Base-by-base conservation (phyloP, 2,329 filamentous ascomycete species). In the Zopfia rhizophila region DNA sequence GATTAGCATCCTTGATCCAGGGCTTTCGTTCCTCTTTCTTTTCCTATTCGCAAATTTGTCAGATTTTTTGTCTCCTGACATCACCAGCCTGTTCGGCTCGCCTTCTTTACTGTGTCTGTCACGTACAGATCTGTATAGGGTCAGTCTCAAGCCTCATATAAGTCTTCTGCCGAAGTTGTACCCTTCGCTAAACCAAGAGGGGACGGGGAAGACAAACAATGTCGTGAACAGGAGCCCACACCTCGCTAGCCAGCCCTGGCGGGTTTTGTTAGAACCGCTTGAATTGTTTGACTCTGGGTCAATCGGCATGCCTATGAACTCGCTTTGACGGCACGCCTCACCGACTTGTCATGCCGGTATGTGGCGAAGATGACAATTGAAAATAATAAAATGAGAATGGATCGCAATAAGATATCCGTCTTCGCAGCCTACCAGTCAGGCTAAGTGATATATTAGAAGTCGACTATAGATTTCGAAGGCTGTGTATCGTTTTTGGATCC, bases 31-130 rank as follows among this genome's bases (percentile, higher is more conserved):
- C n/a, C n/a, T n/a, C n/a, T n/a, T n/a, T n/a, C n/a, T n/a, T n/a
- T n/a, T n/a, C n/a, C n/a, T n/a, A n/a, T n/a, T n/a, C n/a, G n/a
- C n/a, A n/a, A n/a, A n/a, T n/a, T n/a, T n/a, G n/a, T n/a, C n/a
- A n/a, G n/a, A n/a, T n/a, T 71, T 71, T 49, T 62, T 68, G 11
- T 55, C 47, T 42, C 53, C 61, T 31, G 58, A 55, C 63, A 65
- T 68, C 47, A 48, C 53, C 45, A 49, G 52, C 47, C 53, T 54
- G 42, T 63, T 57, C 28, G 55, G 46, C 31, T 57, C 51, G 16
- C 57, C 53, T 43, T 56, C 48, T 51, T 60, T 63, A 23, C 25
- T 41, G 46, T 57, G 49, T 48, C 57, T 60, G 18, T 52, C 63
- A 68, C 68, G 63, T 65, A 66, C 62, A 61, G 61, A 59, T 40